phyloP scores from a whole-genome alignment of 2,329 filamentous ascomycete species.

The Thelonectria blattea region DNA sequence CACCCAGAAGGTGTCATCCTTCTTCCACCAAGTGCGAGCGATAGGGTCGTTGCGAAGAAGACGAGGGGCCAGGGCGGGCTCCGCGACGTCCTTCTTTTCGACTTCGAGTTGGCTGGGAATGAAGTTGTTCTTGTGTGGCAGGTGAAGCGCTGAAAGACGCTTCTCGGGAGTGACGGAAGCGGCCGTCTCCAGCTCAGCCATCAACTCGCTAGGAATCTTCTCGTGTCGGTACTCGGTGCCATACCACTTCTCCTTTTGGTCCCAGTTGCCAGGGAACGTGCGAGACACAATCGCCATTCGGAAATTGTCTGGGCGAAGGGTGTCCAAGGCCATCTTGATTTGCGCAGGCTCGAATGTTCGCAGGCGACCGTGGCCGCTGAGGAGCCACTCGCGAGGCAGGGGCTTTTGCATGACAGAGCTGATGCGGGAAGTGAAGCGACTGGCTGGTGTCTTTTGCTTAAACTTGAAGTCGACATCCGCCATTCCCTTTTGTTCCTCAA shows the following conservation, averaged over 20 bases:
- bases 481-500: constrained; percentile 88
- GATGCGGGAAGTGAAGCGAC: constrained; percentile 84
- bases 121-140: constrained; percentile 94
- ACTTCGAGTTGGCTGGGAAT: constrained; percentile 93
- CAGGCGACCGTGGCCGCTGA: constrained; percentile 79
- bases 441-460: constrained; percentile 89
- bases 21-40: constrained; percentile 93
- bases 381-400: constrained; percentile 82
- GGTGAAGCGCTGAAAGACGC: constrained; percentile 74
- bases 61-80: constrained; percentile 75
- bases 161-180: constrained; percentile 61
- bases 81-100: constrained; percentile 87
- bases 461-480: constrained; percentile 95
- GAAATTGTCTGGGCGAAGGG: constrained; percentile 87
- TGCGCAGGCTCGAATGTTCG: constrained; percentile 79
- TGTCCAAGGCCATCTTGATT: constrained; percentile 76
- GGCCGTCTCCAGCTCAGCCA: constrained; percentile 72
- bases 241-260: constrained; percentile 95
- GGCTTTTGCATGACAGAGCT: constrained; percentile 92
- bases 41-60: constrained; percentile 84
- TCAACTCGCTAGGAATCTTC: constrained; percentile 77
- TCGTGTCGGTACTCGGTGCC: constrained; percentile 91
- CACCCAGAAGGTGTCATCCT: constrained; percentile 98
- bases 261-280: constrained; percentile 82
- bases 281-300: constrained; percentile 83